A percentile compares a stretch with the other conserved stretches of the same genome.
phyloP scores from a whole-genome alignment of 306 rosid genomes.

The Echinosophora koreensis region DNA sequence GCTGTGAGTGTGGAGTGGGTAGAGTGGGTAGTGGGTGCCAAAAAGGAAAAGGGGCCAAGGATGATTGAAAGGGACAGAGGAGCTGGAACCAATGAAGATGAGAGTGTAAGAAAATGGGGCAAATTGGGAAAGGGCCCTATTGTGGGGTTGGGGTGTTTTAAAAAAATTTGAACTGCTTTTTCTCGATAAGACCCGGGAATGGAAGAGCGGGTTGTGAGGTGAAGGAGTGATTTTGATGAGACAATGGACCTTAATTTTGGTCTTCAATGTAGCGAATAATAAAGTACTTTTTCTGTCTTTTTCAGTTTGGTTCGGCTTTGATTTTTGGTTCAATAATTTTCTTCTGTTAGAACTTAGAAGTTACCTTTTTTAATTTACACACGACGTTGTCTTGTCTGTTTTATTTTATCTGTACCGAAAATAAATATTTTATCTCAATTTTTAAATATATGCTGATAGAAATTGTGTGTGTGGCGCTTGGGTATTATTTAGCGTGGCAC shows the following conservation, averaged over 20 bases:
- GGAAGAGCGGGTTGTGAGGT: slow-evolving; percentile 19
- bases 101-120: slow-evolving; percentile 42
- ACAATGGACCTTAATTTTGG: slow-evolving; percentile 2
- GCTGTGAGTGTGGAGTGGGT: slow-evolving; percentile 26
- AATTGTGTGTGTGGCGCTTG: neutral
- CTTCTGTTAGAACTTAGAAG: no score
- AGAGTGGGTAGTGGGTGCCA: slow-evolving; percentile 32
- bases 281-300: neutral
- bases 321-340: neutral
- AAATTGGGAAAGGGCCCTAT: slow-evolving; percentile 12
- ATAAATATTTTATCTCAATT: neutral
- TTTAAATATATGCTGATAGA: neutral
- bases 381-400: neutral
- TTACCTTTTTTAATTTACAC: neutral
- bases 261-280: neutral
- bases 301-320: neutral
- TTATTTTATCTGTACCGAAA: no score
- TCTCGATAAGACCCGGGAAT: slow-evolving; percentile 27
- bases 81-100: slow-evolving; percentile 48
- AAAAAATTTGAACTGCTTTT: slow-evolving; percentile 21
- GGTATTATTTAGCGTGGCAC: neutral
- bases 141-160: slow-evolving; percentile 42
- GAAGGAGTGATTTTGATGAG: neutral
- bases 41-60: slow-evolving; percentile 48
- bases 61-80: slow-evolving; percentile 44